Base-by-base conservation (phyloP, 371 early-diverging fungal genomes). In the Capillidium rhysosporum region DNA sequence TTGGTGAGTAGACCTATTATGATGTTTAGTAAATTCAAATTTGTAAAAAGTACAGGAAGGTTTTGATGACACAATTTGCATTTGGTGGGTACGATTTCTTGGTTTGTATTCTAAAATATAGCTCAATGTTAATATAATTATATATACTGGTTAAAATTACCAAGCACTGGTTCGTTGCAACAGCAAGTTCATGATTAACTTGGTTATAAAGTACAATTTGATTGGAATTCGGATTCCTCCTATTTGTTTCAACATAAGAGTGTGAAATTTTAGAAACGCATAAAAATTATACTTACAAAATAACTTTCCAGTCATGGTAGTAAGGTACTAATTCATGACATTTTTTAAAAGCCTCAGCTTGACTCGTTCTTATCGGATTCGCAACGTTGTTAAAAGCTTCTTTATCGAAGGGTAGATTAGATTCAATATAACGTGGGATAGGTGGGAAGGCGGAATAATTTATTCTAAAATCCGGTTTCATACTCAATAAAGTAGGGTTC, bases 221-320 rank as follows among this genome's bases (percentile, higher is more conserved):
- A 18, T 62, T 60, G 1, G 62, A 26, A 9, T 41, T 40, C n/a
- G 58, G 57, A 31, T 61, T 54, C 43, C 57, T 55, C 23, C 59
- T 64, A 55, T 3, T 12, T 20, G 1, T 4, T 34, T 34, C 12
- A 7, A 34, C 7, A 12, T 34, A 7, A 34, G 34, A 1, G 20
- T 18, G n/a, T 23, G 44, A 8, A 7, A 14, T 40, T n/a, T 14
- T 25, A 31, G n/a, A 46, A 55, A 46, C 14, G 26, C 45, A 55
- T 24, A 46, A 12, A 30, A 30, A 30, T 30, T 5, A 40, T 12
- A 56, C 67, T 59, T 65, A 72, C 73, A 70, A 49, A 39, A 72
- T 72, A n/a, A 72, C 67, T 3, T 68, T 65, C 73, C 73, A 72
- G 16, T 70, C 68, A 9, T 65, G 58, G 2, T 61, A 57, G 23